phyloP scores from a whole-genome alignment of 2,329 filamentous ascomycete genomes.

The Hypoxylon sp. region DNA sequence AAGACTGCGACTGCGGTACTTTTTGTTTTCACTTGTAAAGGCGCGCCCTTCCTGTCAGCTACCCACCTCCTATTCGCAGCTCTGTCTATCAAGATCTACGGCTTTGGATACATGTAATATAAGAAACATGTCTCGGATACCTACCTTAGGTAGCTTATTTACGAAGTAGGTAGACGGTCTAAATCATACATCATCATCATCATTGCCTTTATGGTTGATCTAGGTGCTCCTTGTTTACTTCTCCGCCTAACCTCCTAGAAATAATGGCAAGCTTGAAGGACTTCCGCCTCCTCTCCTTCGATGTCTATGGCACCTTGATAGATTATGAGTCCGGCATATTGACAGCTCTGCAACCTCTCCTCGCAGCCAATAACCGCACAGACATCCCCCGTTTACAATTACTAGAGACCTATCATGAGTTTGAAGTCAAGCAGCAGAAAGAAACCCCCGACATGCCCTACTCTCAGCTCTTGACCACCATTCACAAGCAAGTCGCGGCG shows the following conservation, averaged over 20 bases:
- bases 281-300: slow-evolving; percentile 71
- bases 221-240: neutral
- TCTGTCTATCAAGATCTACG: neutral
- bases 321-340: slow-evolving; percentile 82
- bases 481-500: slow-evolving; percentile 63
- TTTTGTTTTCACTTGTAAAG: slow-evolving; percentile 2
- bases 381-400: slow-evolving; percentile 45
- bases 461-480: slow-evolving; percentile 67
- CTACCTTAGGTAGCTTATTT: neutral
- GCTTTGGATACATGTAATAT: neutral
- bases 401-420: slow-evolving; percentile 54
- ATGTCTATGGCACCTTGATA: slow-evolving; percentile 83
- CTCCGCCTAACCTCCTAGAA: neutral
- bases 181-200: neutral
- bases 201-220: neutral
- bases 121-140: neutral
- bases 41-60: slow-evolving; percentile 30
- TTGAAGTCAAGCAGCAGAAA: slow-evolving; percentile 64
- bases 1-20: neutral
- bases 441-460: slow-evolving; percentile 72
- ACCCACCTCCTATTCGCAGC: neutral
- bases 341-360: slow-evolving; percentile 65
- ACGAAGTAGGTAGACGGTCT: neutral
- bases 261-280: slow-evolving; percentile 33
- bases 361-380: slow-evolving; percentile 58